A percentile compares a stretch with the other conserved stretches of the same genome.
These are phyloP conservation scores for Pichia kudriavzevii DNA, from an alignment of 1,139 yeast species.

Conservation along the genomic window DNA sequence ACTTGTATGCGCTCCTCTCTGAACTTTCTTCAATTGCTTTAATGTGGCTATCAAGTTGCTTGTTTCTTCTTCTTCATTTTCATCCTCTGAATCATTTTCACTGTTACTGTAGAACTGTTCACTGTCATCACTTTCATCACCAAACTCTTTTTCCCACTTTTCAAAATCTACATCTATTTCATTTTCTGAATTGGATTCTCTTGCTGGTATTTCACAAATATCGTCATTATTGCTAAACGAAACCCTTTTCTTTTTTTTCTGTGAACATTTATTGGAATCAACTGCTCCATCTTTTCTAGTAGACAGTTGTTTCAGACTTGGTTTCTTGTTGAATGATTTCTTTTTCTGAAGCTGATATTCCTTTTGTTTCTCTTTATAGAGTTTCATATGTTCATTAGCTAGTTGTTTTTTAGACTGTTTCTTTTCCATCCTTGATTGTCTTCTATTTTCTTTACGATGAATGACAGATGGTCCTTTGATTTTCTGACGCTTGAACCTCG, in stretches of 20 bases:
- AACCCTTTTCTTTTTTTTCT: constrained; percentile 14
- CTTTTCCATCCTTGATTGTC: constrained; percentile 45
- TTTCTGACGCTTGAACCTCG: constrained; percentile 28
- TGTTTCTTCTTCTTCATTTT: constrained; percentile 19
- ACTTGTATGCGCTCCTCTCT: constrained; percentile 20
- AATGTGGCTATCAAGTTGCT: constrained; percentile 13
- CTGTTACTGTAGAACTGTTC: constrained; percentile 22
- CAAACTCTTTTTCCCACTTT: constrained; percentile 13
- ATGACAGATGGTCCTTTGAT: constrained; percentile 29
- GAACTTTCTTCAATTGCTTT: constrained; percentile 15
- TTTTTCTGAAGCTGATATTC: constrained; percentile 3
- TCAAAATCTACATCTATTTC: constrained; percentile 17
- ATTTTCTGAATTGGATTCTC: constrained; percentile 10
- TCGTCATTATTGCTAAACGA: constrained; percentile 24
- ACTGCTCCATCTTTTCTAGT: no score
- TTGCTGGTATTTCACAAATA: constrained; percentile 13
- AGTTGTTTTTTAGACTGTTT: constrained; percentile 30
- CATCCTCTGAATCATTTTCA: constrained; percentile 21
- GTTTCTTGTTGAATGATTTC: constrained; percentile 2
- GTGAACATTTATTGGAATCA: not conserved
- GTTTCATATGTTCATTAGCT: constrained; percentile 4
- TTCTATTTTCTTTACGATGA: constrained; percentile 51
- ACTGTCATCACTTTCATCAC: constrained; percentile 13
- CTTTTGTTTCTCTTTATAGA: constrained; percentile 8
- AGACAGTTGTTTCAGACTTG: no score